Evolutionary conservation across 768 basidiomycete genomes (phyloP), one percentile per base, ranked within the genome.

Genomic region (Cantharellus cinnabarinus): DNA sequence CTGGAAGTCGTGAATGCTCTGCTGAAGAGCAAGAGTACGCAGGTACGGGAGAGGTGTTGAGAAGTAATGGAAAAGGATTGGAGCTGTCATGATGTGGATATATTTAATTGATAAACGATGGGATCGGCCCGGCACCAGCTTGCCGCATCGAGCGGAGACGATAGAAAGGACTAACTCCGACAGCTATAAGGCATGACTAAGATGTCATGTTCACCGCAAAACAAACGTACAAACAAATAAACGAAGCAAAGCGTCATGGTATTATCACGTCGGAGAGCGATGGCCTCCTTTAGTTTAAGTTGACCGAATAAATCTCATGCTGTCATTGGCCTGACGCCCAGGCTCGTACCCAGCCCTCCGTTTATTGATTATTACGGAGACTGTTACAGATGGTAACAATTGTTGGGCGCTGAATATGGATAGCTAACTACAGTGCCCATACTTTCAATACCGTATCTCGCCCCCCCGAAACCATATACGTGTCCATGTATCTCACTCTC

Each of bases 401-500:
- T 10, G 44, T 29, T 10, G 29, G 44, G 10, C 0, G 44, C 10
- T 48, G 10, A 10, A 48, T 10, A 48, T 29, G 29, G 44, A 29
- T 48, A 54, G 7, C 52, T 7, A 54, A 54, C 38, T 76, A 97
- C 69, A 97, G 72, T 53, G 89, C 89, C 93, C 93, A 97, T 63
- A 94, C 82, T 73, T 93, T 95, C 64, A 94, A 77, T 55, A 76
- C 73, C 20, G 85, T 75, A 71, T 98, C 95, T 57, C 85, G 79
- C 56, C 83, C 90, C 41, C 95, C 95, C 4, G 87, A 86, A 38
- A 88, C 82, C 52, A 97, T 75, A 71, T 95, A 99, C 54, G 85
- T 81, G 70, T 98, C 95, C 83, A 95, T 94, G 71, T 94, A 98
- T 54, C 95, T 79, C 62, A 98, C 73, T 63, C 78, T 78, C 71